Percentiles rank a stretch among this genome's conserved stretches.
phyloP scores from a whole-genome alignment of 805 yeast species.

The Wickerhamiella parazyma region DNA sequence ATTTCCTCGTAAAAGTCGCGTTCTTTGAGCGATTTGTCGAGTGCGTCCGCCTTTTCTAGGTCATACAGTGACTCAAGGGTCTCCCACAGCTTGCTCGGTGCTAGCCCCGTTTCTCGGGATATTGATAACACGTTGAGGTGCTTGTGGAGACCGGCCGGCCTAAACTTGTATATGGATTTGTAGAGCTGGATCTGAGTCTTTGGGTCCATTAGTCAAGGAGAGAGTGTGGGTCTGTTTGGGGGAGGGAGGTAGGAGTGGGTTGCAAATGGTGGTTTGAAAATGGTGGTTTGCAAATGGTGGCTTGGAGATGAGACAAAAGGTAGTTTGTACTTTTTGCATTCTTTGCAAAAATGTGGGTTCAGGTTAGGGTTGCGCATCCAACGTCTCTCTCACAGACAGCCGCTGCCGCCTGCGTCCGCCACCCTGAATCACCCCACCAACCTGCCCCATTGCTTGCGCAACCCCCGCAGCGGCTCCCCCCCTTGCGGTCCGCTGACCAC shows the following conservation, averaged over 20 bases:
- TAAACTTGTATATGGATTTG: constrained; percentile 46
- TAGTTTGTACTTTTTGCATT: no score
- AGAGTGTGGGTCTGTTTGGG: no score
- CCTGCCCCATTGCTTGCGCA: no score
- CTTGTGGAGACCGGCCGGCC: constrained; percentile 48
- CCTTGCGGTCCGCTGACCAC: neutral
- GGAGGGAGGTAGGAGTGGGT: neutral
- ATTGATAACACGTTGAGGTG: constrained; percentile 27
- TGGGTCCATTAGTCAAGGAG: constrained; percentile 1
- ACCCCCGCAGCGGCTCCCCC: no score
- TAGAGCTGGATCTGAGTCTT: constrained; percentile 37
- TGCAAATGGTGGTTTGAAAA: neutral
- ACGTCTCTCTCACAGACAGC: no score
- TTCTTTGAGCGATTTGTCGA: constrained; percentile 26
- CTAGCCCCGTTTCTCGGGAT: constrained; percentile 20
- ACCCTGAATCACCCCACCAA: no score
- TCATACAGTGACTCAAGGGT: constrained; percentile 43
- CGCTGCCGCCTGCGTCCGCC: no score
- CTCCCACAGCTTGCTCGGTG: constrained; percentile 43
- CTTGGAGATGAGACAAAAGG: no score
- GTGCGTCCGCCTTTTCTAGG: constrained; percentile 41
- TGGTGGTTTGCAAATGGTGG: no score
- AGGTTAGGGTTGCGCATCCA: no score
- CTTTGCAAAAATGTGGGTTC: no score
- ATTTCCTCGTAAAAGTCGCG: constrained; percentile 1